phyloP scores from a whole-genome alignment of 345 rosid genomes.

The Noccaea caerulescens region DNA sequence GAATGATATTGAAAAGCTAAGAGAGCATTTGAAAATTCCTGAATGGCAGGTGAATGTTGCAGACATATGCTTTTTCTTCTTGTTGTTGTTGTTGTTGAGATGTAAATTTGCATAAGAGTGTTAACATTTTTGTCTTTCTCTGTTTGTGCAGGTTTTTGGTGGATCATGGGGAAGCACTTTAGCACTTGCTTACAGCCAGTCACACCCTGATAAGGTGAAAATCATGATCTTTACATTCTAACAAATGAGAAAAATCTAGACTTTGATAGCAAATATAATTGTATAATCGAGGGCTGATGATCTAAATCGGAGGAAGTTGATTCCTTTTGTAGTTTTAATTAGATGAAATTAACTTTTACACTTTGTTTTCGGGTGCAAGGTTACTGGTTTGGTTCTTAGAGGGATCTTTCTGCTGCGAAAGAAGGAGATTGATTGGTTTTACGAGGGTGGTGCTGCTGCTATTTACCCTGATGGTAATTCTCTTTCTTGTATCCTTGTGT shows the following conservation, averaged over 20 bases:
- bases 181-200: conserved; percentile 84
- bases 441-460: conserved; percentile 95
- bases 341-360: conserved; percentile 4
- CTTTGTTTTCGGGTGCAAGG: conserved; percentile 50
- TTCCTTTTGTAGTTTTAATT: not conserved
- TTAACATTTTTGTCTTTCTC: not conserved
- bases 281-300: not conserved
- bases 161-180: conserved; percentile 99
- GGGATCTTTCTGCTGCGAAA: conserved; percentile 89
- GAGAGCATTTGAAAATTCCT: conserved; percentile 75
- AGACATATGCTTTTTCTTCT: not conserved
- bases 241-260: conserved; percentile 16
- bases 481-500: conserved; percentile 8
- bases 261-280: not conserved
- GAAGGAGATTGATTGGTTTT: conserved; percentile 98
- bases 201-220: conserved; percentile 82
- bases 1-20: conserved; percentile 80
- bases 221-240: conserved; percentile 8
- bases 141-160: conserved; percentile 74
- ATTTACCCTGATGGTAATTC: conserved; percentile 88
- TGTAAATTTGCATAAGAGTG: not conserved
- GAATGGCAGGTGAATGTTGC: conserved; percentile 78
- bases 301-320: not conserved
- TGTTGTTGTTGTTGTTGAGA: not conserved
- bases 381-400: conserved; percentile 86